These are phyloP conservation scores for Thelonectria rubi DNA, from an alignment of 2,329 filamentous ascomycete species.

Conservation along the genomic window DNA sequence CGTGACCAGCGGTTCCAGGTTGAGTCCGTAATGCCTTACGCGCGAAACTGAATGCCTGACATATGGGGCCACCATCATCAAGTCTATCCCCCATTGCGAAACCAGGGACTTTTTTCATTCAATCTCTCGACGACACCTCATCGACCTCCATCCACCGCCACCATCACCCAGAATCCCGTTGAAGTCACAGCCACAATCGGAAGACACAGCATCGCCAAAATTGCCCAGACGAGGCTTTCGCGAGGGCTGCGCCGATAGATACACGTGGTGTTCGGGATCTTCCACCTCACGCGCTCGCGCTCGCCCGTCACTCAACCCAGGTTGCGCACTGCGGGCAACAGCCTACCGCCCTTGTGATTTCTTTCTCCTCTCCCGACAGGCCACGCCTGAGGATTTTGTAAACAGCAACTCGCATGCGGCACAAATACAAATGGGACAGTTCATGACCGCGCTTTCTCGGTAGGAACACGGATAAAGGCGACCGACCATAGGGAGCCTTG, in stretches of 20 bases:
- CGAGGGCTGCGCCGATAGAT: conserved; percentile 34
- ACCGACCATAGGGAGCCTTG: conserved; percentile 33
- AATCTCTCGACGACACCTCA: conserved; percentile 42
- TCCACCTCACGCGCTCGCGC: conserved; percentile 29
- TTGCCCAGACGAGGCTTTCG: conserved; percentile 32
- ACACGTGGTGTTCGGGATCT: conserved; percentile 31
- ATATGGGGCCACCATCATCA: conserved; percentile 41
- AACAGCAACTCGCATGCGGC: conserved; percentile 43
- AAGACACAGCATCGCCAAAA: conserved; percentile 37
- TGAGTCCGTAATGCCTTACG: conserved; percentile 25
- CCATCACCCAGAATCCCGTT: conserved; percentile 38
- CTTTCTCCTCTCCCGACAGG: conserved; percentile 35
- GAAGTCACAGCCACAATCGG: conserved; percentile 35
- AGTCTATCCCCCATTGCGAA: conserved; percentile 38
- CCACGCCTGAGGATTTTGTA: conserved; percentile 46
- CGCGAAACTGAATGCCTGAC: conserved; percentile 45
- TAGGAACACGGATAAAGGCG: conserved; percentile 42
- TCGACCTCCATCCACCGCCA: conserved; percentile 41
- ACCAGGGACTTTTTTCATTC: conserved; percentile 45
- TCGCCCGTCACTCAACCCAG: conserved; percentile 21
- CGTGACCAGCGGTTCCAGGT: conserved; percentile 19
- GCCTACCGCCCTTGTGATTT: conserved; percentile 36
- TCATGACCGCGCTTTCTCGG: conserved; percentile 31
- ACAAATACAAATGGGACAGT: conserved; percentile 43
- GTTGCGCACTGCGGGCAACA: conserved; percentile 25